Evolutionary conservation across 768 basidiomycete species (phyloP).

Genomic region (Trametes cinnabarina): DNA sequence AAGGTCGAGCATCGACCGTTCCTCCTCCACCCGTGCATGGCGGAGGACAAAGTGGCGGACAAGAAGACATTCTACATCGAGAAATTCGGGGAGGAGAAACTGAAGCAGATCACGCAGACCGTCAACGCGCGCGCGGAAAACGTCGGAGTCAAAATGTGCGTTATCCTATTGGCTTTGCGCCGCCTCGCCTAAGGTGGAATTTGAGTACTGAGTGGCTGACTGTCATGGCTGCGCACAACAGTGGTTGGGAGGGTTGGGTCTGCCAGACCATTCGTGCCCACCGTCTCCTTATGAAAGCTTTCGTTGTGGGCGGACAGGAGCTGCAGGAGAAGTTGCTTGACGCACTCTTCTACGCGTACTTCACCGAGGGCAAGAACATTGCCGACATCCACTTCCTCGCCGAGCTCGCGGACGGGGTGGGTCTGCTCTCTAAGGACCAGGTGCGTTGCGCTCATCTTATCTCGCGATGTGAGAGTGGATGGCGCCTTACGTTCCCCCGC

Average conservation of each 20-base stretch:
- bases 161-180: conserved; percentile 2
- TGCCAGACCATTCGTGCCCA: conserved; percentile 69
- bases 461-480: conserved; percentile 10
- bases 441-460: conserved; percentile 36
- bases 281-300: conserved; percentile 69
- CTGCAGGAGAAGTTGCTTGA: conserved; percentile 57
- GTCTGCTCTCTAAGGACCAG: conserved; percentile 59
- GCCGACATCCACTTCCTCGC: conserved; percentile 58
- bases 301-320: conserved; percentile 55
- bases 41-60: conserved; percentile 28
- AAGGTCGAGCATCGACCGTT: conserved; percentile 48
- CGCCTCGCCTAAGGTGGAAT: background rate
- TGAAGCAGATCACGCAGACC: conserved; percentile 31
- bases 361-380: conserved; percentile 64
- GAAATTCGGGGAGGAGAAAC: conserved; percentile 42
- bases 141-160: conserved; percentile 46
- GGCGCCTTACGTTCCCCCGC: conserved; percentile 10
- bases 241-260: conserved; percentile 58
- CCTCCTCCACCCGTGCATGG: conserved; percentile 40
- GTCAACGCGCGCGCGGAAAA: conserved; percentile 36
- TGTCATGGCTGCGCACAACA: conserved; percentile 25
- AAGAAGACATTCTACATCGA: conserved; percentile 30
- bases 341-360: conserved; percentile 63
- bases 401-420: conserved; percentile 51
- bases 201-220: background rate